Base-by-base conservation (phyloP, 2,329 filamentous ascomycete species). In the Macroventuria anomochaeta region DNA sequence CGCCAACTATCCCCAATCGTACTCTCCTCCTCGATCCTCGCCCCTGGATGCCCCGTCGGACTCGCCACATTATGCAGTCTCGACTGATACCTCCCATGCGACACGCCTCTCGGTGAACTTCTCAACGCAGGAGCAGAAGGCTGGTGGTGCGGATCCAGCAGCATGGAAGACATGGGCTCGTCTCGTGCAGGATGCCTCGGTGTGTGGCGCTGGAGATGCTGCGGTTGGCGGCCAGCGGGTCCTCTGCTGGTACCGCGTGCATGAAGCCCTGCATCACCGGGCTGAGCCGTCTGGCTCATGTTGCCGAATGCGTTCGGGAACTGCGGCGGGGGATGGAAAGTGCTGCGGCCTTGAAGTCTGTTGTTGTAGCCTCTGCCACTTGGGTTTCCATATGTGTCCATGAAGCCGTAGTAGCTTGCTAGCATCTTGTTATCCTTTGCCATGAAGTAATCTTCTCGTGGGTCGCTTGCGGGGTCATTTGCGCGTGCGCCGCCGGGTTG, bases 401-500 rank as follows among this genome's bases (percentile, higher is more conserved):
- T 80, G 73, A 99, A 99, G 2, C 93, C 92, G 67, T 95, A 93
- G 71, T 97, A 95, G 0, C 93, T 97, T 13, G 92, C 90, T n/a
- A 95, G 88, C 91, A 99, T 96, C 78, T 99, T 99, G 58, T 93
- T 91, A 68, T 99, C 93, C 70, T 97, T 97, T 8, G 92, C 91
- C 18, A 91, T 87, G 70, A 95, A 97, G 72, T 97, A 97, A 64
- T 97, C 93, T 54, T 95, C 90, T 10, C 95, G 86, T 8, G 92
- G 83, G 70, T 73, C 73, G 13, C 20, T n/a, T 3, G 28, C 28
- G 6, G 59, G 47, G 6, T 58, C 53, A 33, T 92, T 89, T n/a
- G 81, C 59, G 65, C 73, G 59, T 62, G 72, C 55, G 54, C 69
- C 64, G 6, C 67, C 69, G 25, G 60, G 65, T 64, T 75, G 62